Conservation (phyloP, 1,139 yeast species). For the Saccharomyces hybrid region DNA sequence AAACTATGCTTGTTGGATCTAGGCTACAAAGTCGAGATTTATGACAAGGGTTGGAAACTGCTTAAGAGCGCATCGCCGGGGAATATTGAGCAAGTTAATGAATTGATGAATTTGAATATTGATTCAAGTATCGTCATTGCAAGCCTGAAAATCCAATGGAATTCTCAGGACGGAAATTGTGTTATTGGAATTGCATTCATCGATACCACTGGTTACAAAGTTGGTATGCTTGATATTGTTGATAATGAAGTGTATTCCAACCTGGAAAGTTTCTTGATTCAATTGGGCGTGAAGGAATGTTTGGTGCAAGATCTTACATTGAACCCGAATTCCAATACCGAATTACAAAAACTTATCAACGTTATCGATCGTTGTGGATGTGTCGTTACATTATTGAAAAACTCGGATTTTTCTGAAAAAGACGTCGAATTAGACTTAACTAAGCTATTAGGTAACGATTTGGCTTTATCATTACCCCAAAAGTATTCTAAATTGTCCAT, state of each 20-base stretch:
- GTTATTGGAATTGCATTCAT: constrained; percentile 71
- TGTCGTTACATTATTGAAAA: constrained; percentile 53
- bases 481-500: constrained; percentile 34
- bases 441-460: constrained; percentile 48
- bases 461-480: constrained; percentile 52
- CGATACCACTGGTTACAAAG: constrained; percentile 58
- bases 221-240: constrained; percentile 71
- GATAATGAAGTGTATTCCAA: constrained; percentile 86
- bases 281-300: constrained; percentile 82
- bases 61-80: constrained; percentile 79
- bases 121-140: constrained; percentile 65
- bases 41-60: constrained; percentile 51
- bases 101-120: constrained; percentile 45
- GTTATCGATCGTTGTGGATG: constrained; percentile 70
- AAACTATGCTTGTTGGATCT: constrained; percentile 59
- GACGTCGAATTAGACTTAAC: constrained; percentile 70
- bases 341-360: constrained; percentile 46
- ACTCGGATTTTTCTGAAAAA: constrained; percentile 47
- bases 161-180: constrained; percentile 38
- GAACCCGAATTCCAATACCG: constrained; percentile 35
- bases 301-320: constrained; percentile 47
- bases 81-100: constrained; percentile 74
- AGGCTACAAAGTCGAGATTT: constrained; percentile 74
- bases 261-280: constrained; percentile 76
- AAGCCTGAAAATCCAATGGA: constrained; percentile 51